Percentiles rank a stretch among this genome's conserved stretches.
Conservation (phyloP, 257 asterid genomes). For the Plantago major region DNA sequence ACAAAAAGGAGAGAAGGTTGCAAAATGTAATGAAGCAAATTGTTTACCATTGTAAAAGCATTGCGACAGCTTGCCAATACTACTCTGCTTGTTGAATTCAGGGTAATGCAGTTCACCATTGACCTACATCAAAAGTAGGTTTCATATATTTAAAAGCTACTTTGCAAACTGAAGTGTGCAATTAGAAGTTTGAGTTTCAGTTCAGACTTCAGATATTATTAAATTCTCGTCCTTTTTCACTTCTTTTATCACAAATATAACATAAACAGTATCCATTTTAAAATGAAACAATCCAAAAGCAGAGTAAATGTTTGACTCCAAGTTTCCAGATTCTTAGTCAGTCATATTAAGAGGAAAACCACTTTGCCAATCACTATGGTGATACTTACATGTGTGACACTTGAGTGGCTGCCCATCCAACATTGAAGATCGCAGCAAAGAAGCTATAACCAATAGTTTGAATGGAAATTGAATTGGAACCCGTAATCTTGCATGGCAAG, state of each 20-base stretch:
- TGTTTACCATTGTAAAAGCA: conserved; percentile 83
- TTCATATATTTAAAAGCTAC: neutral
- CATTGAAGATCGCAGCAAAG: conserved; percentile 80
- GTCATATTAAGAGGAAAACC: neutral
- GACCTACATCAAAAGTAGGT: conserved; percentile 50
- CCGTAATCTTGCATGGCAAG: conserved; percentile 73
- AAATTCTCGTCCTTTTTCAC: no score
- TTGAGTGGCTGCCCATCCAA: conserved; percentile 99
- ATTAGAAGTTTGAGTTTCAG: no score
- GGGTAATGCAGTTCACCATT: conserved; percentile 95
- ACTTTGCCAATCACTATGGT: neutral
- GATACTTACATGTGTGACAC: conserved; percentile 80
- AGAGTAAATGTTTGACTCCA: neutral
- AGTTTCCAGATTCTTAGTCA: conserved; percentile 1
- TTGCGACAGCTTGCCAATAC: conserved; percentile 94
- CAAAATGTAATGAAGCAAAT: conserved; percentile 19
- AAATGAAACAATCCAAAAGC: no score
- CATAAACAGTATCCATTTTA: no score
- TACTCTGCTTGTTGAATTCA: conserved; percentile 85
- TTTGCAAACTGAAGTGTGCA: no score
- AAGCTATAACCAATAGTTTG: conserved; percentile 65
- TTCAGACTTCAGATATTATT: no score
- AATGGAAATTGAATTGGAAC: conserved; percentile 50
- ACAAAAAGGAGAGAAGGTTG: conserved; percentile 1
- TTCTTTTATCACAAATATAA: no score